A percentile compares a stretch with the other conserved stretches of the same genome.
phyloP scores from a whole-genome alignment of 1,284 basidiomycete genomes.

The Lentinula novae-zelandiae region DNA sequence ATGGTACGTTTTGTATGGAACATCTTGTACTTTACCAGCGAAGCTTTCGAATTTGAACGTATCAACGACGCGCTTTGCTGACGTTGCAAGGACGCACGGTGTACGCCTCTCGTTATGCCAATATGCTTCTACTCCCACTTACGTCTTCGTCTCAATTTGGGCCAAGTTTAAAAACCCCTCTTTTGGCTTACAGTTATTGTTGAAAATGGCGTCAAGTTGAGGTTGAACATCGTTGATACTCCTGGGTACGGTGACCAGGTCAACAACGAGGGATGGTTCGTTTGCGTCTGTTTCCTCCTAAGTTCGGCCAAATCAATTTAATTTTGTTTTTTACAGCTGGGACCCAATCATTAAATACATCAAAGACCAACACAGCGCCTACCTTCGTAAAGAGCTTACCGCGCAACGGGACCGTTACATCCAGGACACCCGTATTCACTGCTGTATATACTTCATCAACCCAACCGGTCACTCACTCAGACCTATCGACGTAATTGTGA shows the following conservation, averaged over 20 bases:
- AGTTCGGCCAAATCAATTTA: neutral
- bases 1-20: conserved; percentile 56
- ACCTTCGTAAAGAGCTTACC: conserved; percentile 97
- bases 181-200: conserved; percentile 72
- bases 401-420: conserved; percentile 98
- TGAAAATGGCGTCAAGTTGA: conserved; percentile 93
- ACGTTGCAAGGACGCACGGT: neutral
- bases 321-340: conserved; percentile 62
- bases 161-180: neutral
- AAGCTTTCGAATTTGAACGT: neutral
- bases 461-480: conserved; percentile 92
- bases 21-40: neutral
- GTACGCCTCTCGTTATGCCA: neutral
- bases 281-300: conserved; percentile 15
- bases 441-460: conserved; percentile 98
- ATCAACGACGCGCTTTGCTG: neutral
- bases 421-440: conserved; percentile 97
- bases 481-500: conserved; percentile 95
- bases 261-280: conserved; percentile 97
- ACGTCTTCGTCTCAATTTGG: neutral
- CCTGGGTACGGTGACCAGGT: conserved; percentile 98
- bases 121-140: neutral
- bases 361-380: conserved; percentile 98
- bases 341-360: conserved; percentile 99
- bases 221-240: conserved; percentile 98